These are phyloP conservation scores for Penicillium sp. DNA, from an alignment of 2,329 filamentous ascomycete species.

Conservation along the genomic window DNA sequence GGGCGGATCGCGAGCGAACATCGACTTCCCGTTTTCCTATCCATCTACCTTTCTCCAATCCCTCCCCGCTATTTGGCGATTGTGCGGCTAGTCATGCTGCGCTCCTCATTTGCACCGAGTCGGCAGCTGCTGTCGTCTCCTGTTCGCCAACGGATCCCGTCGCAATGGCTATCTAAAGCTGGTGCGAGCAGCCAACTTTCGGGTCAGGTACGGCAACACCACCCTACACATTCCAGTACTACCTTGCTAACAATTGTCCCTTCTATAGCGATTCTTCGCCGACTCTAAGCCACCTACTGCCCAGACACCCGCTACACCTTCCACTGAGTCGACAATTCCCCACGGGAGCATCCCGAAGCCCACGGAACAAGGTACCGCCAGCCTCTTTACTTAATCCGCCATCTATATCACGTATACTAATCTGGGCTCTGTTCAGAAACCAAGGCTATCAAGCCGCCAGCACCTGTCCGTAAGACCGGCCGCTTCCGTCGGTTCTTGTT, in stretches of 20 bases:
- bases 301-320: conserved; percentile 46
- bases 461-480: conserved; percentile 62
- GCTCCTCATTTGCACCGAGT: conserved; percentile 53
- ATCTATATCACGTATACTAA: conserved; percentile 18
- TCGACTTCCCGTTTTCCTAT: conserved; percentile 34
- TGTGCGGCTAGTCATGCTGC: conserved; percentile 56
- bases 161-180: conserved; percentile 47
- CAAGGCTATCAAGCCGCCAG: conserved; percentile 39
- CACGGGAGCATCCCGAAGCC: conserved; percentile 51
- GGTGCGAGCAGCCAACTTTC: conserved; percentile 39
- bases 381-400: conserved; percentile 4
- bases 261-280: conserved; percentile 51
- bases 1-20: conserved; percentile 41
- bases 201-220: conserved; percentile 40
- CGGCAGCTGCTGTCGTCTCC: conserved; percentile 44
- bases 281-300: conserved; percentile 45
- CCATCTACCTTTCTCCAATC: conserved; percentile 26
- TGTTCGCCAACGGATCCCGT: conserved; percentile 35
- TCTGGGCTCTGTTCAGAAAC: conserved; percentile 41
- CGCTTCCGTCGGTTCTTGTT: conserved; percentile 76
- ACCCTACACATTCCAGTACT: not conserved
- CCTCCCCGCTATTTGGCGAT: conserved; percentile 31
- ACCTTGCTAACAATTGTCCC: conserved; percentile 24
- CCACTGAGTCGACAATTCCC: conserved; percentile 50
- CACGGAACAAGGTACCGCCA: conserved; percentile 29